These are phyloP conservation scores for Lepidium campestre DNA, from an alignment of 441 rosid species.

Conservation along the genomic window DNA sequence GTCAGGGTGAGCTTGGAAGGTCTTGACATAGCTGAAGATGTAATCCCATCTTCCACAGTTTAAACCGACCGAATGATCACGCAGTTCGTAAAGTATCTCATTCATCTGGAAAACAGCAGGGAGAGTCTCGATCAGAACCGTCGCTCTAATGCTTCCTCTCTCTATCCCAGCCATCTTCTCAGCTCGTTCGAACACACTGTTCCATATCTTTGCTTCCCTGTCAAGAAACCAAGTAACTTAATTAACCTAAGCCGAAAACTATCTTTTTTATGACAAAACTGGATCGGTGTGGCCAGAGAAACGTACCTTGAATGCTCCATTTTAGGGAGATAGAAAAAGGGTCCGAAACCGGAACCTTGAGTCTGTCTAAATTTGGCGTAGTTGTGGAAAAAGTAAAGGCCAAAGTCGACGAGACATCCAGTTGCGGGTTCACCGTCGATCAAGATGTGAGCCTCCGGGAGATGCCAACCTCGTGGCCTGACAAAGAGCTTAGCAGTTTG, in stretches of 20 bases:
- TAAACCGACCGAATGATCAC: constrained; percentile 78
- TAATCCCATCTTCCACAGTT: constrained; percentile 98
- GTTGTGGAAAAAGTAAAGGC: constrained; percentile 86
- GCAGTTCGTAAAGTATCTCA: constrained; percentile 76
- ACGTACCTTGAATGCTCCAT: constrained; percentile 87
- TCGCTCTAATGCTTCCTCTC: constrained; percentile 83
- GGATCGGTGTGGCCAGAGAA: background rate
- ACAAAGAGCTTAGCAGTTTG: constrained; percentile 82
- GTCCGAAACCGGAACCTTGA: constrained; percentile 80
- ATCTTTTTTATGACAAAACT: background rate
- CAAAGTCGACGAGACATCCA: constrained; percentile 88
- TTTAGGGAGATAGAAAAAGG: constrained; percentile 92
- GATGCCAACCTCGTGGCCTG: constrained; percentile 92
- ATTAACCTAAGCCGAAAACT: background rate
- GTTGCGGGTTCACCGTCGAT: constrained; percentile 84
- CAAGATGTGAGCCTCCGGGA: constrained; percentile 77
- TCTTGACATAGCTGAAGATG: constrained; percentile 91
- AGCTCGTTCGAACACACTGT: constrained; percentile 74
- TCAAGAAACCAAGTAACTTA: constrained; percentile 14
- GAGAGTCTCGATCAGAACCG: constrained; percentile 85
- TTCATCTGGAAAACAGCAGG: constrained; percentile 96
- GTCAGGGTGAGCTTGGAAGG: constrained; percentile 81
- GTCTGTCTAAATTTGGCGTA: constrained; percentile 49
- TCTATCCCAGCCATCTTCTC: constrained; percentile 80
- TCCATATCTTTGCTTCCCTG: constrained; percentile 98